phyloP scores from a whole-genome alignment of 768 basidiomycete species.

The Leccinum subgranulosum region DNA sequence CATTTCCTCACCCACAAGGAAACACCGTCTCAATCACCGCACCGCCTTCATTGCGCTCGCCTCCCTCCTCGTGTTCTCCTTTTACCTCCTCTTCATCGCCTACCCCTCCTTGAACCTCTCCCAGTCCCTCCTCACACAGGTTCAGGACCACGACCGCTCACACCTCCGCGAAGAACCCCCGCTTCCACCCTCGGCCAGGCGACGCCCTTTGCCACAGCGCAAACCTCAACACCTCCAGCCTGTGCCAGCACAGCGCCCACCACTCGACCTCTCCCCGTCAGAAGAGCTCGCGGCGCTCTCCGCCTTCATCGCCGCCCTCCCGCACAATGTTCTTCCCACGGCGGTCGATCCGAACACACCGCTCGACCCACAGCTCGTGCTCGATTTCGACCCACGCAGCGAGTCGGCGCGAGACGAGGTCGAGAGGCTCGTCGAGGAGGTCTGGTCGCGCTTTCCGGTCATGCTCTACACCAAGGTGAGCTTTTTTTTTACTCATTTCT shows the following conservation, averaged over 20 bases:
- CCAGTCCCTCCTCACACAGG: slow-evolving; percentile 29
- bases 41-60: slow-evolving; percentile 54
- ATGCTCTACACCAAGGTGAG: slow-evolving; percentile 70
- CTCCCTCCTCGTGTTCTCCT: slow-evolving; percentile 47
- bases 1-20: slow-evolving; percentile 6
- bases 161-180: slow-evolving; percentile 14
- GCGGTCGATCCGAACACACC: slow-evolving; percentile 59
- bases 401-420: slow-evolving; percentile 61
- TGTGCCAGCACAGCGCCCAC: slow-evolving; percentile 26
- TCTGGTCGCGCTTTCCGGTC: slow-evolving; percentile 73
- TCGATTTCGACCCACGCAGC: slow-evolving; percentile 79
- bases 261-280: slow-evolving; percentile 45
- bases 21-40: slow-evolving; percentile 46
- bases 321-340: slow-evolving; percentile 71
- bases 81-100: slow-evolving; percentile 55
- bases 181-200: slow-evolving; percentile 16
- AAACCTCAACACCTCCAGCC: slow-evolving; percentile 12
- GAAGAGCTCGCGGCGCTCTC: slow-evolving; percentile 76
- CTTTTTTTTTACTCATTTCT: not conserved
- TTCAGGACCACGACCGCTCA: slow-evolving; percentile 8
- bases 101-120: slow-evolving; percentile 40
- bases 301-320: slow-evolving; percentile 68
- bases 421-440: slow-evolving; percentile 52
- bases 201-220: slow-evolving; percentile 15
- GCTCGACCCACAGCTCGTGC: slow-evolving; percentile 76